Conservation (phyloP, 164 flowering plant genomes). For the Stephania cephalantha region DNA sequence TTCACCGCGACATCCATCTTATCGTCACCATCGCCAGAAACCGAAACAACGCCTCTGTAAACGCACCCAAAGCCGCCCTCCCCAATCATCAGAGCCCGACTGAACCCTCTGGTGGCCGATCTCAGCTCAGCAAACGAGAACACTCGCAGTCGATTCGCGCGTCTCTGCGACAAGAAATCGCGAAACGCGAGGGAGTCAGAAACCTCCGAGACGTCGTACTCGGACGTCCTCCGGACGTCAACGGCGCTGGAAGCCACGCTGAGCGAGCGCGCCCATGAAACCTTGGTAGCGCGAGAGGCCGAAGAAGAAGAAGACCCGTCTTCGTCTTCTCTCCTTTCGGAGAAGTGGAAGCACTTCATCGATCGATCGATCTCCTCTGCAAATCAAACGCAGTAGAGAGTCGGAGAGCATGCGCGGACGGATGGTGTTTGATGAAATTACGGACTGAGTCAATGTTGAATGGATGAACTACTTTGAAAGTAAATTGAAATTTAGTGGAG, state of each 20-base stretch:
- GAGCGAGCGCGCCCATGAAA: slow-evolving; percentile 79
- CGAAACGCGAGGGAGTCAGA: slow-evolving; percentile 23
- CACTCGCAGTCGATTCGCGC: slow-evolving; percentile 57
- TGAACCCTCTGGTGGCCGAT: slow-evolving; percentile 78
- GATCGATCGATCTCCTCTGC: background rate
- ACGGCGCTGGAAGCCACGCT: slow-evolving; percentile 59
- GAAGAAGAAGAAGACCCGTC: slow-evolving; percentile 16
- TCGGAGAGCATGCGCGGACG: background rate
- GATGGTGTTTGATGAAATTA: background rate
- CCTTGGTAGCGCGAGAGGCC: slow-evolving; percentile 36
- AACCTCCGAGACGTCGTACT: slow-evolving; percentile 30
- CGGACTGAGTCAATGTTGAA: background rate
- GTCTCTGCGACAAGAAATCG: slow-evolving; percentile 22
- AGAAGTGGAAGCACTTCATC: slow-evolving; percentile 92
- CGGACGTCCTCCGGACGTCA: slow-evolving; percentile 24
- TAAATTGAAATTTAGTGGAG: no score
- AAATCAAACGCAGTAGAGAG: background rate
- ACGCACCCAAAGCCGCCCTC: slow-evolving; percentile 97
- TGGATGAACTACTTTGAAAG: background rate
- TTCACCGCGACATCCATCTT: slow-evolving; percentile 78
- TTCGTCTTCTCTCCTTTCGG: slow-evolving; percentile 40
- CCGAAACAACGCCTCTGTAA: slow-evolving; percentile 52
- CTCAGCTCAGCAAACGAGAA: slow-evolving; percentile 66
- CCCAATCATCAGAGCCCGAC: slow-evolving; percentile 60
- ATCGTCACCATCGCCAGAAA: slow-evolving; percentile 19